Base-by-base conservation (phyloP, 2,329 filamentous ascomycete genomes). In the Claviceps quebecensis region DNA sequence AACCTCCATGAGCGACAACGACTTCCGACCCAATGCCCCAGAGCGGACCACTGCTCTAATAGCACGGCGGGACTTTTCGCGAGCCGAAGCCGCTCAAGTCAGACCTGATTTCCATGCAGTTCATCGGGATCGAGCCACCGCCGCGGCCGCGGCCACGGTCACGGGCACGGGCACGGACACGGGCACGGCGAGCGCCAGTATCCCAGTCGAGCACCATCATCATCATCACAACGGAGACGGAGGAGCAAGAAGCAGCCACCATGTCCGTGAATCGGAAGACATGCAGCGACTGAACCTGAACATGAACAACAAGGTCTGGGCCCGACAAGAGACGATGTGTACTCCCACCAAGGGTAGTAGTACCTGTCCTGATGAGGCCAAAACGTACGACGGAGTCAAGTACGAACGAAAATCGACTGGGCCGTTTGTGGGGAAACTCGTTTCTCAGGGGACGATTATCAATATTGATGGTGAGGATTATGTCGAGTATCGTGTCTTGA, bases 401-500 rank as follows among this genome's bases (percentile, higher is more conserved):
- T 84, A 83, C 56, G 77, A 81, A 63, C 73, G 78, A 50, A 82
- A 81, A 65, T 63, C 71, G 36, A 79, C 65, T 4, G 80, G 80
- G 0, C 78, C 78, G 0, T 82, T 83, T 53, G 69, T 73, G 55
- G 80, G 79, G 23, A 81, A 81, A 60, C 72, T 83, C n/a, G 78
- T 81, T 34, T 80, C 76, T 46, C 73, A 78, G 54, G 76, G 79
- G 5, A 74, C 73, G 9, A 78, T 83, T 22, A 73, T 83, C 58
- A 81, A 69, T 47, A 83, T 84, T 53, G 78, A 83, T 53, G 80
- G 79, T 22, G 80, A 83, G 60, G 80, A 83, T 55, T 84, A 80
- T 54, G 78, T 84, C 37, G 80, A 83, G 61, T 83, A 83, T 56
- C 73, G 80, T 2, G 77, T 84, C 1, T 71, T 84, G 26, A 81